Evolutionary conservation across 768 basidiomycete genomes (phyloP).

Genomic region (Cantharellus anzutake): DNA sequence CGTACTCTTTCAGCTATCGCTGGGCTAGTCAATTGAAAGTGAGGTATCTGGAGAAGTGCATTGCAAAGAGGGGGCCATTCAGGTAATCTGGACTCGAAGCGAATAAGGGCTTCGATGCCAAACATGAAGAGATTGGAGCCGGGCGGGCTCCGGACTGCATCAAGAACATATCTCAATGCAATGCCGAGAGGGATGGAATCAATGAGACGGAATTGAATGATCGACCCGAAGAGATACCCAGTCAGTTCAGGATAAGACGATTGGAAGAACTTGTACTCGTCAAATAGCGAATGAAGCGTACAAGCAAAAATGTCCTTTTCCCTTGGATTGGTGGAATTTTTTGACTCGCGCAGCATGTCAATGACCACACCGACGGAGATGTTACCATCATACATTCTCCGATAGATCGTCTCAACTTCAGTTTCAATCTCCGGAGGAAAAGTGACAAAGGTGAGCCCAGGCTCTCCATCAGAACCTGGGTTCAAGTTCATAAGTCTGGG

Average conservation of each 20-base stretch:
- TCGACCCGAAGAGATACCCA: constrained; percentile 85
- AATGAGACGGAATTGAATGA: constrained; percentile 85
- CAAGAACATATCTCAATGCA: constrained; percentile 89
- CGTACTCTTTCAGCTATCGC: constrained; percentile 57
- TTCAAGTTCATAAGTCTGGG: constrained; percentile 89
- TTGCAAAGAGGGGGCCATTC: constrained; percentile 92
- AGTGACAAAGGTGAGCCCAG: constrained; percentile 73
- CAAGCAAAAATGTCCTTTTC: constrained; percentile 98
- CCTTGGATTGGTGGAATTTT: constrained; percentile 58
- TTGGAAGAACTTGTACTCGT: constrained; percentile 99
- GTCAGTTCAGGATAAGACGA: constrained; percentile 93
- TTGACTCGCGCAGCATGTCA: constrained; percentile 65
- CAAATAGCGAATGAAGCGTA: constrained; percentile 98
- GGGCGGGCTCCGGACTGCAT: constrained; percentile 78
- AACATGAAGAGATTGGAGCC: constrained; percentile 92
- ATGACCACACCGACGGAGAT: constrained; percentile 91
- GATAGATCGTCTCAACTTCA: constrained; percentile 90
- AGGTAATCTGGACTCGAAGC: constrained; percentile 69
- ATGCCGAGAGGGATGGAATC: constrained; percentile 90
- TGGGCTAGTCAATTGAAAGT: constrained; percentile 69
- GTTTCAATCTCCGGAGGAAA: constrained; percentile 78
- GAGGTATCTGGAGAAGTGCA: constrained; percentile 69
- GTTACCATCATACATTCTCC: constrained; percentile 93
- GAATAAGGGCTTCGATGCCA: constrained; percentile 72
- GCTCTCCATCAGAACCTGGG: constrained; percentile 73